These are phyloP conservation scores for Codiaeum variegatum DNA, from an alignment of 441 rosid genomes.

Conservation along the genomic window DNA sequence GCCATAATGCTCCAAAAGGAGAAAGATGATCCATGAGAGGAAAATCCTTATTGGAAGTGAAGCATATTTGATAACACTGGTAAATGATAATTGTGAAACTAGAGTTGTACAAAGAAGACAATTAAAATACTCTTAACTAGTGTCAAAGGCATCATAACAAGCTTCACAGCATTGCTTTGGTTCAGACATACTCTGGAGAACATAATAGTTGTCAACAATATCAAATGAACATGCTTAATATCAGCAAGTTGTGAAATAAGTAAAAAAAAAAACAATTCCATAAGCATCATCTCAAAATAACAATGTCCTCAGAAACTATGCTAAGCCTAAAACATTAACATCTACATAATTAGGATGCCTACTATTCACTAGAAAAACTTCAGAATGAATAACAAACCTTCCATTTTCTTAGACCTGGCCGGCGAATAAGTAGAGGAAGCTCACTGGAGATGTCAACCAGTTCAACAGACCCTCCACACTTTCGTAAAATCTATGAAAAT, in stretches of 20 bases:
- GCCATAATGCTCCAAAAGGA: not conserved
- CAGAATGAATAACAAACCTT: conserved; percentile 51
- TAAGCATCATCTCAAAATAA: not conserved
- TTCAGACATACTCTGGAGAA: not conserved
- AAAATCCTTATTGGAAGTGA: not conserved
- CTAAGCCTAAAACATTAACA: not conserved
- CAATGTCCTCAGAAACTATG: not conserved
- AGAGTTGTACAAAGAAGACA: not conserved
- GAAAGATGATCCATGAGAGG: not conserved
- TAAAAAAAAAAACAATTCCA: not conserved
- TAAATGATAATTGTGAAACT: not conserved
- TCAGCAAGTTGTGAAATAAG: not conserved
- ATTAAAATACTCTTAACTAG: not conserved
- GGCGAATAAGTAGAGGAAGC: conserved; percentile 76
- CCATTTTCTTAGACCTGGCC: conserved; percentile 87
- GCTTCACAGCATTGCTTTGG: not conserved
- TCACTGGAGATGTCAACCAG: conserved; percentile 74
- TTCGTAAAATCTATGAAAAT: conserved; percentile 60
- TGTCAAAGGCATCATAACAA: conserved; percentile 1
- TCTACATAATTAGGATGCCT: conserved; percentile 1
- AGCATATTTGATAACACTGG: not conserved
- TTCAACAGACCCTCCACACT: conserved; percentile 75
- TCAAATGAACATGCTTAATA: not conserved
- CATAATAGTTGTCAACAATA: not conserved
- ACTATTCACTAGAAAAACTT: not conserved